Conservation (phyloP, 768 basidiomycete species). For the Daedaleopsis sinensis region DNA sequence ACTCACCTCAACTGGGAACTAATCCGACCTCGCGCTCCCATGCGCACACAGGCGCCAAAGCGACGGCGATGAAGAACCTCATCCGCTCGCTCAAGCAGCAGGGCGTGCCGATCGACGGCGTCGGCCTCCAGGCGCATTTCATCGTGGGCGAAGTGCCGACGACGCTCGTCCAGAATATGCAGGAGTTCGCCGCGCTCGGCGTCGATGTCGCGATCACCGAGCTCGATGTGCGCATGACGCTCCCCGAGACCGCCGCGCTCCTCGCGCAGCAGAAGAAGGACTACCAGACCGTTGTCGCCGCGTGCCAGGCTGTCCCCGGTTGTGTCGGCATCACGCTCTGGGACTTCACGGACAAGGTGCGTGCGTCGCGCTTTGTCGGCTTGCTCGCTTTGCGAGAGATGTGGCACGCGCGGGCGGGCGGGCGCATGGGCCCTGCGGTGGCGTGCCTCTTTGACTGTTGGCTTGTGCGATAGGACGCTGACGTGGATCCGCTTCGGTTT, state of each 20-base stretch:
- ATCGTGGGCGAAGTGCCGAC: conserved; percentile 59
- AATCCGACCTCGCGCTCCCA: too few relatives aligned
- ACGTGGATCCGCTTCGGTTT: not conserved
- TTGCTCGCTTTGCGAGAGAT: too few relatives aligned
- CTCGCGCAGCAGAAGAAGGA: conserved; percentile 59
- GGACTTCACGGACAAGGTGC: conserved; percentile 44
- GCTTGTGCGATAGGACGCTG: not conserved
- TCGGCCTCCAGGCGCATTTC: conserved; percentile 63
- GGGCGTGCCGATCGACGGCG: conserved; percentile 60
- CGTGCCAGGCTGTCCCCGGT: conserved; percentile 45
- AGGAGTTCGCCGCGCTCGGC: conserved; percentile 57
- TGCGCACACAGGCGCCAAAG: conserved; percentile 45
- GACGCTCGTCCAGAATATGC: conserved; percentile 47
- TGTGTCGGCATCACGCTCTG: conserved; percentile 44
- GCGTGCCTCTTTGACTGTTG: too few relatives aligned
- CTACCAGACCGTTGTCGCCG: conserved; percentile 53
- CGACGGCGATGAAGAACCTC: conserved; percentile 57
- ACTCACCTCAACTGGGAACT: too few relatives aligned
- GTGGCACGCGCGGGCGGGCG: too few relatives aligned
- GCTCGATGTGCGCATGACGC: conserved; percentile 64
- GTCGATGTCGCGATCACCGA: conserved; percentile 72
- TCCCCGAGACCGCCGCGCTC: conserved; percentile 54
- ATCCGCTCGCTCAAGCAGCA: conserved; percentile 48
- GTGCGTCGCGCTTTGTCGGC: not conserved
- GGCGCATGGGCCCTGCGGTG: too few relatives aligned